Evolutionary conservation across 2,329 filamentous ascomycete genomes (phyloP).

Genomic region (Waltergamsia citrina): DNA sequence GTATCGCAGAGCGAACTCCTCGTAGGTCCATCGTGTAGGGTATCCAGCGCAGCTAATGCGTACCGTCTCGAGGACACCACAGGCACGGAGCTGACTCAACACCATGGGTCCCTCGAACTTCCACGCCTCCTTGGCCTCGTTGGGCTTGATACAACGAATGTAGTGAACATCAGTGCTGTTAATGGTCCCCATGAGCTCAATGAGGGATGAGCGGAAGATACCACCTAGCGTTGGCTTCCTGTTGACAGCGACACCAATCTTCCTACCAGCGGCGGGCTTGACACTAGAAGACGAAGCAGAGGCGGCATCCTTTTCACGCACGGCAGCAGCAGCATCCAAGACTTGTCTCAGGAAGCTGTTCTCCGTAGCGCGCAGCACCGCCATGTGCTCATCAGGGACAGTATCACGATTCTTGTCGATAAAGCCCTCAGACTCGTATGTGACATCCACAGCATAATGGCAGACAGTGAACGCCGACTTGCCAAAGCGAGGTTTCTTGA

Average conservation of each 20-base stretch:
- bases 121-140: conserved; percentile 94
- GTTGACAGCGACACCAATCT: conserved; percentile 86
- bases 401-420: conserved; percentile 99
- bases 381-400: conserved; percentile 96
- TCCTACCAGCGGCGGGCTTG: conserved; percentile 70
- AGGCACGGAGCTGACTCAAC: conserved; percentile 89
- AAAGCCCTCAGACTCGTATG: conserved; percentile 97
- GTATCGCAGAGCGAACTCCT: conserved; percentile 94
- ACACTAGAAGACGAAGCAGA: conserved; percentile 56
- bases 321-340: conserved; percentile 72
- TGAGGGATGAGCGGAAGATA: conserved; percentile 97
- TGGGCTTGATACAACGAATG: conserved; percentile 98
- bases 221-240: conserved; percentile 94
- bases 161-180: conserved; percentile 98
- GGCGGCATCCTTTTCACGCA: conserved; percentile 79
- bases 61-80: conserved; percentile 97
- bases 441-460: conserved; percentile 96
- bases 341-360: conserved; percentile 82
- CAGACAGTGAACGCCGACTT: conserved; percentile 97
- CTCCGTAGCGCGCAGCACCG: conserved; percentile 73
- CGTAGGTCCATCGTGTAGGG: conserved; percentile 96
- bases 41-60: conserved; percentile 96
- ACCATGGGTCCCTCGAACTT: conserved; percentile 99
- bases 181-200: conserved; percentile 96
- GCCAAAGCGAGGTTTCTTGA: conserved; percentile 96